Evolutionary conservation across 192 early-diverging fungal species (phyloP).

Genomic region (Coemansia sp.): DNA sequence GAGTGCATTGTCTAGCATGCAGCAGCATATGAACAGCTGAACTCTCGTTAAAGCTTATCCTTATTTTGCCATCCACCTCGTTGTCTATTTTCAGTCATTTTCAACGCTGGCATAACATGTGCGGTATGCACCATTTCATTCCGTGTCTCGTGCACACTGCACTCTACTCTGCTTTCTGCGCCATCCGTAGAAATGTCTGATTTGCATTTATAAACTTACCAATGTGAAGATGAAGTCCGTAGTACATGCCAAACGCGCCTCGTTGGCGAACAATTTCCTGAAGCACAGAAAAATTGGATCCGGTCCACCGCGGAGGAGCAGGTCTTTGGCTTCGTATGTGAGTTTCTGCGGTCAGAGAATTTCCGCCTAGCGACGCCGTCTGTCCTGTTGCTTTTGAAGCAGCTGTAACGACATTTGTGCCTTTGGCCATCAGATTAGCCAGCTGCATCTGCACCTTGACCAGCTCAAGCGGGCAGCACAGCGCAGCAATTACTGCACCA

Average conservation of each 20-base stretch:
- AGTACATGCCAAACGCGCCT: constrained; percentile 43
- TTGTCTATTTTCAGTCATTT: constrained; percentile 1
- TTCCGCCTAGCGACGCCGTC: constrained; percentile 2
- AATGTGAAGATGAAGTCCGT: constrained; percentile 44
- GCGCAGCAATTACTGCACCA: constrained; percentile 66
- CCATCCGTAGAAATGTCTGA: neutral
- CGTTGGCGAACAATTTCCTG: constrained; percentile 43
- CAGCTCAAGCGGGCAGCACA: constrained; percentile 76
- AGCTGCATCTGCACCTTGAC: constrained; percentile 78
- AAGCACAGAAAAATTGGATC: constrained; percentile 41
- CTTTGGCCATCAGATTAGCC: constrained; percentile 60
- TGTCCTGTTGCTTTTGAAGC: constrained; percentile 10
- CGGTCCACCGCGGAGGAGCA: constrained; percentile 26
- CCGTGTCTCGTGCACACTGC: constrained; percentile 2
- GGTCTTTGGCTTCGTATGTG: neutral
- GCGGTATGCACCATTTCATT: neutral
- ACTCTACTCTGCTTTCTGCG: neutral
- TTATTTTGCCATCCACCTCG: neutral
- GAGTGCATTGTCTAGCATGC: neutral
- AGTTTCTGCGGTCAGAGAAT: constrained; percentile 7
- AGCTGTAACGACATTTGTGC: constrained; percentile 1
- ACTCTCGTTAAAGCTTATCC: neutral
- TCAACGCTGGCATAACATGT: neutral
- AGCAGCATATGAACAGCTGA: neutral
- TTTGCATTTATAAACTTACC: constrained; percentile 26